Evolutionary conservation across 108 stramenopile genomes (phyloP).

Genomic region (Cylindrotheca closterium): DNA sequence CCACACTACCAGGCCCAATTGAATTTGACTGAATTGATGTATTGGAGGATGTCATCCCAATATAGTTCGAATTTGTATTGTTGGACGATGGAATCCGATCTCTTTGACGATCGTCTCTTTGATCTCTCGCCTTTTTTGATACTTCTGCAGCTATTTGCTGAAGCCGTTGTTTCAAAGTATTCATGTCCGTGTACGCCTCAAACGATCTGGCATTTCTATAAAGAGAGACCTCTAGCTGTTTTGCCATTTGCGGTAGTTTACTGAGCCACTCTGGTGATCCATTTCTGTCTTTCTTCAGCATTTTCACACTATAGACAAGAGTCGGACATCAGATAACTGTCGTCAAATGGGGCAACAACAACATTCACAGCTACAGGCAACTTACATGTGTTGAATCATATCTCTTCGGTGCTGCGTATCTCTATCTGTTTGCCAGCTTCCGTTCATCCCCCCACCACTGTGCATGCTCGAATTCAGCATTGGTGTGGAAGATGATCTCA

Average conservation of each 20-base stretch:
- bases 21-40: constrained; percentile 9
- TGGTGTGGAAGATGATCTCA: constrained; percentile 21
- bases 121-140: constrained; percentile 60
- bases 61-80: neutral
- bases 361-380: too few species aligned
- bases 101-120: constrained; percentile 19
- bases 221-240: constrained; percentile 91
- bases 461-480: constrained; percentile 17
- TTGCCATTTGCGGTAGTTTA: constrained; percentile 95
- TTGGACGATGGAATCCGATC: constrained; percentile 15
- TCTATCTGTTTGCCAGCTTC: constrained; percentile 88
- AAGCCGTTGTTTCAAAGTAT: constrained; percentile 85
- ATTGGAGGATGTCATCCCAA: constrained; percentile 14
- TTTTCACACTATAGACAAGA: constrained; percentile 66
- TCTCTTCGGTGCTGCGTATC: constrained; percentile 82
- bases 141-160: constrained; percentile 89
- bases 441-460: constrained; percentile 48
- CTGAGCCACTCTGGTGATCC: constrained; percentile 87
- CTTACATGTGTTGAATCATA: constrained; percentile 95
- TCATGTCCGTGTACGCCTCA: constrained; percentile 86
- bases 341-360: too few species aligned
- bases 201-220: constrained; percentile 88
- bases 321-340: too few species aligned
- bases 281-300: constrained; percentile 90
- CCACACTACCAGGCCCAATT: neutral